Evolutionary conservation across 805 yeast genomes (phyloP), one percentile per base, ranked within the genome.

Genomic region (Millerozyma miso): DNA sequence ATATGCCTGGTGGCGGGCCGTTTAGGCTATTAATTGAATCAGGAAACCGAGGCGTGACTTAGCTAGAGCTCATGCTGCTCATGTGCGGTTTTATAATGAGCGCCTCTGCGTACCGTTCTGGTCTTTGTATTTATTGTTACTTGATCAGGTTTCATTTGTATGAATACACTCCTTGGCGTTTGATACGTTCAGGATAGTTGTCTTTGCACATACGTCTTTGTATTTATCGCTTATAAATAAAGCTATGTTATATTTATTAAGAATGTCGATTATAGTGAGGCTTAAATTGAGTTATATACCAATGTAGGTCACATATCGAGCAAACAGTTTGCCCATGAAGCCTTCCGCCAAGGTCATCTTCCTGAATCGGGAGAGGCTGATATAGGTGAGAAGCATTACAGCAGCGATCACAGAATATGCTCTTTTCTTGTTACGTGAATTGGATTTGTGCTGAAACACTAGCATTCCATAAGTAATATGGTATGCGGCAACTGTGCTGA

Each of bases 401-500:
- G 62, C 45, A 19, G 63, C 61, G 31, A 80, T 71, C 2, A 61
- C 41, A 3, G 57, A 54, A 49, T 79, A 79, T 0, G 80, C 78
- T 13, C 65, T 40, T 39, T 62, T 67, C 49, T 80, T 71, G 42
- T 75, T 63, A 12, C 48, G 60, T 14, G 60, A 43, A 29, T 67
- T 62, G 48, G 63, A 73, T 39, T 69, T 64, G 3, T 66, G 59
- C 19, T 72, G 48, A 56, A 76, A 78, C 39, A 72, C 66, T 50
- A 77, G 58, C 54, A 73, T 55, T 0, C 89, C 90, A 46, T 74
- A 67, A 2, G 76, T 53, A 2, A 71, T 56, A 56, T 84, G 90
- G 56, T 83, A 83, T 15, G 74, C 51, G 1, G 73, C 58, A 1
- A 69, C 44, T 36, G 64, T 53, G 1, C 70, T 61, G 31, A 81